These are phyloP conservation scores for Dothistroma septosporum DNA, from an alignment of 2,329 filamentous ascomycete genomes.

Conservation along the genomic window DNA sequence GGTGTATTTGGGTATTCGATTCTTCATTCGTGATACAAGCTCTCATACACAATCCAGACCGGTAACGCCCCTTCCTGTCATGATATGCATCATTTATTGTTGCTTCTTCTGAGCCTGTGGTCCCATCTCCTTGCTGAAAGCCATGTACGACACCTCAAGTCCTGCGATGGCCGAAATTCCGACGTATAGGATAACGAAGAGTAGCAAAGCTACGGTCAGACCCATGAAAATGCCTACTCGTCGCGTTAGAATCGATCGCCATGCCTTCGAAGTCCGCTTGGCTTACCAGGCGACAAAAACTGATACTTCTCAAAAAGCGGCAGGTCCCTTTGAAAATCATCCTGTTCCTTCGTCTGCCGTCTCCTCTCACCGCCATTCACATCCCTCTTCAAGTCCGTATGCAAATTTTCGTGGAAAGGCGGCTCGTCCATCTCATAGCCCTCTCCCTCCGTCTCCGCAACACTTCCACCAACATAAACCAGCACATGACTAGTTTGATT, in stretches of 20 bases:
- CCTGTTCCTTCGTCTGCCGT: slow-evolving; percentile 13
- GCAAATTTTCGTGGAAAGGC: slow-evolving; percentile 56
- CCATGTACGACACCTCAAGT: slow-evolving; percentile 84
- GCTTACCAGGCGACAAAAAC: slow-evolving; percentile 81
- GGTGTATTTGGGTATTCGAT: not conserved
- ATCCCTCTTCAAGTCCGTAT: slow-evolving; percentile 71
- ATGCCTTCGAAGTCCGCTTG: not conserved
- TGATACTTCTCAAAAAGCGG: slow-evolving; percentile 88
- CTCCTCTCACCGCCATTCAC: slow-evolving; percentile 42
- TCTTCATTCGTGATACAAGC: not conserved
- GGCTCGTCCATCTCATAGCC: slow-evolving; percentile 63
- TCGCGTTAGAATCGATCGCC: not conserved
- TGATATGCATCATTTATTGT: slow-evolving; percentile 43
- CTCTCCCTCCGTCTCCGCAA: slow-evolving; percentile 11
- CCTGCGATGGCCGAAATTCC: slow-evolving; percentile 73
- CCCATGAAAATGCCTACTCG: slow-evolving; percentile 80
- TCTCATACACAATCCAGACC: not conserved
- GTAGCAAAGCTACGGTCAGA: slow-evolving; percentile 63
- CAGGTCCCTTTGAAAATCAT: slow-evolving; percentile 36
- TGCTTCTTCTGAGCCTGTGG: slow-evolving; percentile 82
- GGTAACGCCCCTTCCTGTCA: not conserved
- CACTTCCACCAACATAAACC: slow-evolving; percentile 12
- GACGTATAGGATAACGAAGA: slow-evolving; percentile 73
- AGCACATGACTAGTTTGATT: slow-evolving; percentile 16
- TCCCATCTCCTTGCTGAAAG: slow-evolving; percentile 94